phyloP scores from a whole-genome alignment of 331 rosid species.

The Quercus tomentella region DNA sequence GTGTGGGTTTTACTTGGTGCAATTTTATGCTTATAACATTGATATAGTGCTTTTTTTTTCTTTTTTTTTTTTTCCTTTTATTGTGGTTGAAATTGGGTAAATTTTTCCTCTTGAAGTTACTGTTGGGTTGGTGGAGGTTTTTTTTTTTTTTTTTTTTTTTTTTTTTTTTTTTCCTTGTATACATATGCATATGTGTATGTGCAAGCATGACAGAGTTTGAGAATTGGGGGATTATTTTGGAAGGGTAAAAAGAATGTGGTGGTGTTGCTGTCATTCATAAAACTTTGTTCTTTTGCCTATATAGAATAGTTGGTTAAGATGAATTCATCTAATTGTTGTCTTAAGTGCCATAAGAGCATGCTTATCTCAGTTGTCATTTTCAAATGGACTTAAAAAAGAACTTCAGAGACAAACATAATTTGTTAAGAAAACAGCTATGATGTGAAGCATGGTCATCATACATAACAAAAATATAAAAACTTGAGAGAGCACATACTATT shows the following conservation, averaged over 20 bases:
- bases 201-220: background rate
- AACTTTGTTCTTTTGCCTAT: background rate
- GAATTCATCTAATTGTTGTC: background rate
- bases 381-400: background rate
- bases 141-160: background rate
- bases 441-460: background rate
- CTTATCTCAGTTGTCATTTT: background rate
- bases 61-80: too few species aligned
- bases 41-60: too few species aligned
- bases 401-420: background rate
- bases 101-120: too few species aligned
- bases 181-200: too few species aligned
- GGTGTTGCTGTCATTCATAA: background rate
- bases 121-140: background rate
- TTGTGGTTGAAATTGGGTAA: too few species aligned
- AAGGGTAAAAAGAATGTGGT: background rate
- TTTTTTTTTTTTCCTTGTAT: too few species aligned
- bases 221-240: too few species aligned
- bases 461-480: background rate
- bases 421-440: background rate
- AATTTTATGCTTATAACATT: too few species aligned
- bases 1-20: too few species aligned
- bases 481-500: background rate
- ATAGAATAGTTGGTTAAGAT: background rate
- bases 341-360: background rate